Conservation (phyloP, 169 alveolate species). For the Plasmodium gonderi region DNA sequence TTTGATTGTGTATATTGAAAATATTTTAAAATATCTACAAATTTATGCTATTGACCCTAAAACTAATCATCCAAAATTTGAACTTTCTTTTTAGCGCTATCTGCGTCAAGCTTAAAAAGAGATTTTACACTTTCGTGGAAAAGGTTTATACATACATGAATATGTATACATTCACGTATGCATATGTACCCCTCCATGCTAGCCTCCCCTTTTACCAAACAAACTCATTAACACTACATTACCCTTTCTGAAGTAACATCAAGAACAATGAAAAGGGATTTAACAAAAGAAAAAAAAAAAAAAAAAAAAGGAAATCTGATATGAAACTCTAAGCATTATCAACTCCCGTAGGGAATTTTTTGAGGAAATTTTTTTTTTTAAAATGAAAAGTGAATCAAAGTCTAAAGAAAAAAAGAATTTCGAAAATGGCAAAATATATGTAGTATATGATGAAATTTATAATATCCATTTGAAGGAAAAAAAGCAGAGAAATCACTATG, state of each 20-base stretch:
- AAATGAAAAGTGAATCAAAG: slow-evolving; percentile 14
- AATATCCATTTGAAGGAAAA: slow-evolving; percentile 54
- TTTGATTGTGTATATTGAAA: too few relatives aligned
- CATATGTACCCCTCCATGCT: background rate
- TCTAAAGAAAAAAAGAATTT: background rate
- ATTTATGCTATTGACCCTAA: too few relatives aligned
- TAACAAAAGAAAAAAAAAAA: background rate
- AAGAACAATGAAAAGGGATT: background rate
- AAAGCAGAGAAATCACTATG: slow-evolving; percentile 7
- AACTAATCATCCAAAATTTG: too few relatives aligned
- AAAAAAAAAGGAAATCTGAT: background rate
- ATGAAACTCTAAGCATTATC: background rate
- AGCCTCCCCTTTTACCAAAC: background rate
- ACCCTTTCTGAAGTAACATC: background rate
- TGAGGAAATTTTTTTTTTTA: background rate
- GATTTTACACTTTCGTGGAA: background rate
- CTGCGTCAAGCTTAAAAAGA: background rate
- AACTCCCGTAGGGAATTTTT: background rate
- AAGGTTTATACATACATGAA: background rate
- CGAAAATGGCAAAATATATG: slow-evolving; percentile 42
- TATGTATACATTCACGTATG: background rate
- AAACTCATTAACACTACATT: background rate
- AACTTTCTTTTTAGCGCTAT: too few relatives aligned
- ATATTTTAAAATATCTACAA: too few relatives aligned
- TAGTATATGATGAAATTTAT: slow-evolving; percentile 61